phyloP scores from a whole-genome alignment of 176 grass and related monocot genomes.

The Hordeum vulgare region MorexV3_pseudomolecules_assembly NC_058518.1:396578601-396579100 shows the following conservation, averaged over 20 bases:
- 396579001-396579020: neutral
- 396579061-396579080: constrained; percentile 53
- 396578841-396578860: constrained; percentile 21
- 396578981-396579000: neutral
- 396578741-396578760: neutral
- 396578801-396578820: neutral
- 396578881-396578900: constrained; percentile 57
- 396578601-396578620: neutral
- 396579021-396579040: constrained; percentile 36
- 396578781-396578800: neutral
- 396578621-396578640: neutral
- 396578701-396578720: neutral
- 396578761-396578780: neutral
- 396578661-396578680: neutral
- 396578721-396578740: neutral
- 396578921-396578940: constrained; percentile 57
- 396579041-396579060: constrained; percentile 47
- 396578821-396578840: neutral
- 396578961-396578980: neutral
- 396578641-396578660: neutral
- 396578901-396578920: constrained; percentile 51
- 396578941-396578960: constrained; percentile 12
- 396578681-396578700: neutral
- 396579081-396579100: constrained; percentile 47
- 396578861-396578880: constrained; percentile 64